Evolutionary conservation across 2,329 filamentous ascomycete species (phyloP), one percentile per base, ranked within the genome.

Genomic region (Ophiosphaerella herpotricha): DNA sequence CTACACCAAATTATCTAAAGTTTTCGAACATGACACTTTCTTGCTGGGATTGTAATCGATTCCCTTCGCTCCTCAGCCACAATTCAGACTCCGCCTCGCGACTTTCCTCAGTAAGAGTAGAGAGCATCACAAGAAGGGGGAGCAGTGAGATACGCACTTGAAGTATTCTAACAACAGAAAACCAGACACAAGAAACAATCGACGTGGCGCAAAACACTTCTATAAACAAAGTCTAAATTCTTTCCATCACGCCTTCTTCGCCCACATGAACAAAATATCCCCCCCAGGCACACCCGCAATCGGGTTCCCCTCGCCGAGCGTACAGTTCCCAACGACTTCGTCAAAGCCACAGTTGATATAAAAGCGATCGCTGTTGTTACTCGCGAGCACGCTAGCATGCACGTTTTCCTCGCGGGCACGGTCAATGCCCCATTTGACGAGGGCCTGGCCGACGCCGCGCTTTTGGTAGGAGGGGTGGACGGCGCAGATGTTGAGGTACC

Each of bases 341-440:
- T 68, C 67, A 49, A 73, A 77, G 6, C 73, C 71, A 48, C 64
- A 67, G 9, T 54, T 60, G 21, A 64, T 49, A 49, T 77, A 79
- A 46, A 79, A 80, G 0, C 43, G 59, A 16, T 77, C 74, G 16
- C 71, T 77, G 1, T 68, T 72, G 4, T 69, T 57, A 4, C 74
- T 71, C 36, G 70, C 67, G 13, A 76, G 63, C 0, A 79, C 73
- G 16, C 70, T 75, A 21, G 76, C 69, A 48, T 66, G 66, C n/a
- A 78, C 54, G 0, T 62, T 64, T 9, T 78, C 75, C 11, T 61
- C 46, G 38, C 67, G 54, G 0, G 75, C 74, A 32, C 64, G 57
- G 1, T 73, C 60, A 0, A 79, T 54, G 0, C 78, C 78, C 75
- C 75, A 78, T 21, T 61, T 46, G 9, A 78, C 75, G 7, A 80